Evolutionary conservation across 768 basidiomycete species (phyloP).

Genomic region (Fistulinella prunicolor): DNA sequence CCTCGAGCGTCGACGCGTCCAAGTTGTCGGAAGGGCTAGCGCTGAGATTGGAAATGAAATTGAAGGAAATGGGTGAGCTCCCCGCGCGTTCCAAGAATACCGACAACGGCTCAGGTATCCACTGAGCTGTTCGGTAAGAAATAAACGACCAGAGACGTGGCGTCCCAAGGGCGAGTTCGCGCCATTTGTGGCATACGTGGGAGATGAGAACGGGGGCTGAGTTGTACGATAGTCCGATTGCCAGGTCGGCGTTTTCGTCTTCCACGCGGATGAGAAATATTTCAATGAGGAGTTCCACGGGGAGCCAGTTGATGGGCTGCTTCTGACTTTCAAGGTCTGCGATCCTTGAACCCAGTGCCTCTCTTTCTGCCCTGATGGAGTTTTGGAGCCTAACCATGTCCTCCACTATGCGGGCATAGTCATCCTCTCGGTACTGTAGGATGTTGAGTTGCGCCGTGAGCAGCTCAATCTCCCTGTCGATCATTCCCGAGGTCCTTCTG

Average conservation of each 20-base stretch:
- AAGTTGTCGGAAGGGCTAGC: conserved; percentile 3
- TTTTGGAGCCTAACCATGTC: conserved; percentile 39
- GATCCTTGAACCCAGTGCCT: conserved; percentile 29
- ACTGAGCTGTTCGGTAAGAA: conserved; percentile 25
- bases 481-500: conserved; percentile 18
- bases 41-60: conserved; percentile 27
- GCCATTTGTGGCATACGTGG: conserved; percentile 52
- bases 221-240: conserved; percentile 27
- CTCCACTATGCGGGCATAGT: conserved; percentile 39
- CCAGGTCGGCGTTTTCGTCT: conserved; percentile 24
- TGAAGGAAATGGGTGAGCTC: conserved; percentile 34
- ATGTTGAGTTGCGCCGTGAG: conserved; percentile 38
- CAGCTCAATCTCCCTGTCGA: conserved; percentile 38
- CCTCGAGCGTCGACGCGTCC: conserved; percentile 18
- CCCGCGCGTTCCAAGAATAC: conserved; percentile 38
- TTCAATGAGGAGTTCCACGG: conserved; percentile 44
- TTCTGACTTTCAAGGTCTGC: conserved; percentile 38
- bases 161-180: conserved; percentile 40
- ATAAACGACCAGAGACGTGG: conserved; percentile 46
- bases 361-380: conserved; percentile 34
- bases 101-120: conserved; percentile 22
- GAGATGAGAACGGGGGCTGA: conserved; percentile 41
- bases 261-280: conserved; percentile 38
- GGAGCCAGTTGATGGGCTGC: conserved; percentile 50
- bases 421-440: conserved; percentile 37